These are phyloP conservation scores for Licmophora abbreviata DNA, from an alignment of 108 stramenopile species.

Conservation along the genomic window DNA sequence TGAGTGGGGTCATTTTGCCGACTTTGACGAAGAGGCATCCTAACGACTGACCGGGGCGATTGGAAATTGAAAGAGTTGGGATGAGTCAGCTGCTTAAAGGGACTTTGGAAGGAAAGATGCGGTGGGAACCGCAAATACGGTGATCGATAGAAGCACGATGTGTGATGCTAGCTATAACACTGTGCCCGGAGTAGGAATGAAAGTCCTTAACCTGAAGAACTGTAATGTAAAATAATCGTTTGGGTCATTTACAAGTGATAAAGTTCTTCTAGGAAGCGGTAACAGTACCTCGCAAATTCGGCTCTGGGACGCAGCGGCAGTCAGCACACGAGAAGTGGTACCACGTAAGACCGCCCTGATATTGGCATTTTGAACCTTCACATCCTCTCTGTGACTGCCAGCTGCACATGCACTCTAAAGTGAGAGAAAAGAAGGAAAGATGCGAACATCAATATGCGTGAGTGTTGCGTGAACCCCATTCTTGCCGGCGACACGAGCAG, in stretches of 20 bases:
- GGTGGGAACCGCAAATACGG: background rate
- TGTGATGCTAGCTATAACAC: too few species aligned
- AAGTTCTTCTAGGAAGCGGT: background rate
- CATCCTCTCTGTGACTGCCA: slow-evolving; percentile 78
- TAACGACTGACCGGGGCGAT: background rate
- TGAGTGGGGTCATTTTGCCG: slow-evolving; percentile 1
- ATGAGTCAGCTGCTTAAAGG: background rate
- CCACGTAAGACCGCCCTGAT: slow-evolving; percentile 70
- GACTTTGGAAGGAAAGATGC: background rate
- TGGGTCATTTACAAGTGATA: background rate
- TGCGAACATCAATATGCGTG: background rate
- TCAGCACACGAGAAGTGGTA: slow-evolving; percentile 77
- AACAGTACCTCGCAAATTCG: too few species aligned
- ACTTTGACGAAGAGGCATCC: background rate
- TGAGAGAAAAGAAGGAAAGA: slow-evolving; percentile 1
- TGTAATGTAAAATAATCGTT: too few species aligned
- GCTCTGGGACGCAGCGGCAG: slow-evolving; percentile 66
- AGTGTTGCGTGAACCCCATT: background rate
- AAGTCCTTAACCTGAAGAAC: too few species aligned
- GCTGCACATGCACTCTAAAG: slow-evolving; percentile 80
- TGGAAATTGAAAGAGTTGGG: background rate
- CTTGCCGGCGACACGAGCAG: background rate
- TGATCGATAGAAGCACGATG: too few species aligned
- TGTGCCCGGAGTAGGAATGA: too few species aligned
- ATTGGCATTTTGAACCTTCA: slow-evolving; percentile 58